Percentiles rank a stretch among this genome's conserved stretches.
Conservation (phyloP, 106 monocot species). For the Dendrobium huoshanense region DNA sequence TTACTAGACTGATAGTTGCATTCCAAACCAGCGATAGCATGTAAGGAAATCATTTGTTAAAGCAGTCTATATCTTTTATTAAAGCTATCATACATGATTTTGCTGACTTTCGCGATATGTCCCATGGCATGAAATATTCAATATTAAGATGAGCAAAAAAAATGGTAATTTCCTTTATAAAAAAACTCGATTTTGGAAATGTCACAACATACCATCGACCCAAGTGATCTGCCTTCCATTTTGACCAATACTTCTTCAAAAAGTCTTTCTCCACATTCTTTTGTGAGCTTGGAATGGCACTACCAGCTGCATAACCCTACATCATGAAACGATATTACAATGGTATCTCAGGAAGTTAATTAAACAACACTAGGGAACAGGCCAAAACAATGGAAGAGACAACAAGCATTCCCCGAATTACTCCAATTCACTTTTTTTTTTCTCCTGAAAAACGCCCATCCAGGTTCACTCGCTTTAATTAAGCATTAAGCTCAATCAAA, state of each 20-base stretch:
- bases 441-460: neutral
- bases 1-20: neutral
- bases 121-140: neutral
- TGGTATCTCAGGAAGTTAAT: neutral
- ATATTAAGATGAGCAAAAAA: neutral
- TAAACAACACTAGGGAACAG: neutral
- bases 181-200: neutral
- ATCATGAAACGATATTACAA: conserved; percentile 6
- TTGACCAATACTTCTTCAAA: conserved; percentile 90
- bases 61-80: neutral
- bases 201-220: conserved; percentile 58
- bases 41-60: neutral
- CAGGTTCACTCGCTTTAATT: neutral
- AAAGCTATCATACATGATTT: neutral
- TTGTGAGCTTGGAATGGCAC: conserved; percentile 83
- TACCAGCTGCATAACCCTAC: conserved; percentile 95
- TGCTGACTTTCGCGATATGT: neutral
- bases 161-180: neutral
- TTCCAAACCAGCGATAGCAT: neutral
- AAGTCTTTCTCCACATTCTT: conserved; percentile 98
- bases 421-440: neutral
- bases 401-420: neutral
- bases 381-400: neutral
- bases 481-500: neutral
- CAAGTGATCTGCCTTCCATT: conserved; percentile 79